Conservation (phyloP, 345 rosid genomes). For the Eutrema japonicum region DNA sequence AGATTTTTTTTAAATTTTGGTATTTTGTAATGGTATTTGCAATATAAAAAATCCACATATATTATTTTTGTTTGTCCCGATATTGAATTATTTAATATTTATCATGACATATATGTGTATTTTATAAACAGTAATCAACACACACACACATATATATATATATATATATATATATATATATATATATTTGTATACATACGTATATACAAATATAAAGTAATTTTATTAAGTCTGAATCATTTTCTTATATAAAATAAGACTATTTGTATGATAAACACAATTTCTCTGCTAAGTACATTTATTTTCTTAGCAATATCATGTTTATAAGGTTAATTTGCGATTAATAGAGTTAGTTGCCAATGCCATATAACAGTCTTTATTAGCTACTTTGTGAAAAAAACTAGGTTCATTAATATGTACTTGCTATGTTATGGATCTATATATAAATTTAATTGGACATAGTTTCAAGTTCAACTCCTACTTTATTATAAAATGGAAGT, state of each 20-base stretch:
- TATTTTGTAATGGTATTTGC: too few species aligned
- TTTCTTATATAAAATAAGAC: background rate
- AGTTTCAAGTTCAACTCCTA: constrained; percentile 47
- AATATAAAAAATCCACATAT: background rate
- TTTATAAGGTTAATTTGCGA: background rate
- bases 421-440: constrained; percentile 25
- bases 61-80: background rate
- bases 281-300: background rate
- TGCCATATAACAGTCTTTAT: constrained; percentile 1
- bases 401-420: background rate
- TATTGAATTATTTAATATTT: background rate
- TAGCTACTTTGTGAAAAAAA: background rate
- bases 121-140: constrained; percentile 1
- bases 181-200: background rate
- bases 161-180: background rate
- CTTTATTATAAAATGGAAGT: constrained; percentile 18
- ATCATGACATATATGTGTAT: background rate
- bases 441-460: constrained; percentile 1
- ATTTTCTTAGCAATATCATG: background rate
- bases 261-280: background rate
- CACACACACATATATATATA: background rate
- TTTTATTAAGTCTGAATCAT: background rate
- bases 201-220: background rate
- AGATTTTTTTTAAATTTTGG: background rate
- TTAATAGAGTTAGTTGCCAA: constrained; percentile 30